Evolutionary conservation across 2,329 filamentous ascomycete genomes (phyloP).

Genomic region (Cladosporium oxysporum): DNA sequence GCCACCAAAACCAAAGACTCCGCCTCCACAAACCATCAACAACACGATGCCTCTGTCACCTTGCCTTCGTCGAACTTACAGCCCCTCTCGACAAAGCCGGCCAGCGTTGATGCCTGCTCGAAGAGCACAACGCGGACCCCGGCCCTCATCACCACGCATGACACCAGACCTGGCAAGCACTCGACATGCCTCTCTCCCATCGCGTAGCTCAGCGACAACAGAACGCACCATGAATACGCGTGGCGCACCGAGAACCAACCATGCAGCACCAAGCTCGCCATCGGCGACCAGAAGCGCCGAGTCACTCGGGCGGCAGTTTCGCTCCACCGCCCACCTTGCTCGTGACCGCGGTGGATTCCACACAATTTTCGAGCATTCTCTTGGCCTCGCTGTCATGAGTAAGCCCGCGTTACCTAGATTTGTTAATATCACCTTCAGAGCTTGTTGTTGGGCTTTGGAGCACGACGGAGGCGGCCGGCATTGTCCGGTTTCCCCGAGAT

Average conservation of each 20-base stretch:
- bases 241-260: conserved; percentile 95
- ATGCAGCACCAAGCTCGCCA: conserved; percentile 85
- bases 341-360: conserved; percentile 55
- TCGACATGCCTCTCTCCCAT: conserved; percentile 62
- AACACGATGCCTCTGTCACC: too few species aligned
- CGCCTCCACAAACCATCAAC: background rate
- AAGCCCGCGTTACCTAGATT: conserved; percentile 41
- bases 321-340: conserved; percentile 6
- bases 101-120: conserved; percentile 20
- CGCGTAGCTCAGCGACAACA: background rate
- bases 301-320: conserved; percentile 67
- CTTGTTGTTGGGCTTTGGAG: background rate
- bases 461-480: background rate
- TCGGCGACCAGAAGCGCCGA: conserved; percentile 89
- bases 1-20: background rate
- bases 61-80: too few species aligned
- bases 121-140: conserved; percentile 28
- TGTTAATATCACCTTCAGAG: background rate
- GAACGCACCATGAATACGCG: conserved; percentile 74
- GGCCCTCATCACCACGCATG: conserved; percentile 37
- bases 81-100: background rate
- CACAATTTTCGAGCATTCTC: too few species aligned
- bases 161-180: conserved; percentile 92
- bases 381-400: conserved; percentile 53
- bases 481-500: background rate